Conservation (phyloP, 1,284 basidiomycete genomes). For the Leccinum fallax region DNA sequence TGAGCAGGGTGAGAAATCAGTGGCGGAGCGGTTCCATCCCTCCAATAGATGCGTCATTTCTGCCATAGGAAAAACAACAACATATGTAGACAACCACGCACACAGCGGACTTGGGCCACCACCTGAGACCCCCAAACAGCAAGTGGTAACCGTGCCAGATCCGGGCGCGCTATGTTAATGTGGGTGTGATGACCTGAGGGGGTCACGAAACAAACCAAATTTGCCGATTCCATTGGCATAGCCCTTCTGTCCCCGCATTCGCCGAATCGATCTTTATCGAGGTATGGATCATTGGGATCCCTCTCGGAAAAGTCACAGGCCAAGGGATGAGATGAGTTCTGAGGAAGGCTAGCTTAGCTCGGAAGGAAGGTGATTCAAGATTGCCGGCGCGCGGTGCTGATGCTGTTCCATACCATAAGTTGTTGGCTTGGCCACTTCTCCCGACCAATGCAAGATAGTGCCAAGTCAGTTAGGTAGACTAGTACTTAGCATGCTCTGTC, state of each 20-base stretch:
- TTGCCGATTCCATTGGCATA: background rate
- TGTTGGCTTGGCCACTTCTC: background rate
- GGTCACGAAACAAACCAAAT: conserved; percentile 12
- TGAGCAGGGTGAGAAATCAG: conserved; percentile 24
- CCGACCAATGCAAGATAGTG: background rate
- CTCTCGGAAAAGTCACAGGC: background rate
- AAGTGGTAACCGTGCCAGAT: background rate
- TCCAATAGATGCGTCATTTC: conserved; percentile 32
- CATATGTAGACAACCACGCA: background rate
- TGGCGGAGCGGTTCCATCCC: conserved; percentile 12
- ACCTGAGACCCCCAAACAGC: background rate
- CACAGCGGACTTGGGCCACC: conserved; percentile 1
- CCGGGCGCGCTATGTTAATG: background rate
- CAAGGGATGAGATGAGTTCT: background rate
- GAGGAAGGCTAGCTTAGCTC: background rate
- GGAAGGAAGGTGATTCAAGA: background rate
- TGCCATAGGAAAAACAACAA: conserved; percentile 31
- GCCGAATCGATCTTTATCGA: conserved; percentile 4
- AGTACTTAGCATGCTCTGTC: background rate
- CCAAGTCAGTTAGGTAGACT: background rate
- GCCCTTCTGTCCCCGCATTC: conserved; percentile 7
- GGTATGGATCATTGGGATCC: background rate
- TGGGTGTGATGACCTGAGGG: background rate
- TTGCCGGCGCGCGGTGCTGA: background rate
- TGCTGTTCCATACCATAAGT: background rate